Conservation (phyloP, 2,329 filamentous ascomycete species). For the Microthyrium microscopicum region DNA sequence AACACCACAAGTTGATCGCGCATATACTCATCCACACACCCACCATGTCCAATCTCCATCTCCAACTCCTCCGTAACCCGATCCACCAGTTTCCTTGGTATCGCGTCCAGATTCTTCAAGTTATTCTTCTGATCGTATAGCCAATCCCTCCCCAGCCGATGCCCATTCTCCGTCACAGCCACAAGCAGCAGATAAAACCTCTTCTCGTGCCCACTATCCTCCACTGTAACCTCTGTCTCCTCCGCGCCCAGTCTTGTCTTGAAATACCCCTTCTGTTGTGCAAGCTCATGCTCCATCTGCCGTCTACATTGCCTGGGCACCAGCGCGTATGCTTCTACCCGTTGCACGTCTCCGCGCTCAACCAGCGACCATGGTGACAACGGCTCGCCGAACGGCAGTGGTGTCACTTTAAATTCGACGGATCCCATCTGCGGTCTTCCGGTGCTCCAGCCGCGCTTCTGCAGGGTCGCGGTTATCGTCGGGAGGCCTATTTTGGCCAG, state of each 20-base stretch:
- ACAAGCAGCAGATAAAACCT: conserved; percentile 38
- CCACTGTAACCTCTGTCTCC: conserved; percentile 16
- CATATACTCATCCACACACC: conserved; percentile 38
- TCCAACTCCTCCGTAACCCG: conserved; percentile 28
- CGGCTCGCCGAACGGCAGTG: conserved; percentile 14
- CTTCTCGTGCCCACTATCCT: conserved; percentile 26
- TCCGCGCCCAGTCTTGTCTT: conserved; percentile 1
- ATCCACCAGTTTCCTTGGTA: conserved; percentile 24
- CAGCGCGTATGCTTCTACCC: conserved; percentile 22
- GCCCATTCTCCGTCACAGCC: conserved; percentile 31
- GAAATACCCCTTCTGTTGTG: neutral
- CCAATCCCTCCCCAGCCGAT: conserved; percentile 34
- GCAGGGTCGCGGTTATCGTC: conserved; percentile 23
- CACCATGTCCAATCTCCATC: conserved; percentile 27
- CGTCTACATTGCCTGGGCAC: conserved; percentile 18
- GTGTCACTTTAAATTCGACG: conserved; percentile 32
- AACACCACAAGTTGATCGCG: conserved; percentile 44
- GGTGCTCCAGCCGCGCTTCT: conserved; percentile 36
- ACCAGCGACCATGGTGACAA: conserved; percentile 22
- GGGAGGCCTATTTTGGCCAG: conserved; percentile 35
- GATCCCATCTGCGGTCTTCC: conserved; percentile 30
- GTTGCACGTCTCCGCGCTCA: conserved; percentile 14
- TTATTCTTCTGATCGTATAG: conserved; percentile 26
- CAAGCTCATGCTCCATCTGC: conserved; percentile 13
- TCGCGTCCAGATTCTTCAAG: no score